Conservation (phyloP, 1,284 basidiomycete genomes). For the Bjerkandera adusta region DNA sequence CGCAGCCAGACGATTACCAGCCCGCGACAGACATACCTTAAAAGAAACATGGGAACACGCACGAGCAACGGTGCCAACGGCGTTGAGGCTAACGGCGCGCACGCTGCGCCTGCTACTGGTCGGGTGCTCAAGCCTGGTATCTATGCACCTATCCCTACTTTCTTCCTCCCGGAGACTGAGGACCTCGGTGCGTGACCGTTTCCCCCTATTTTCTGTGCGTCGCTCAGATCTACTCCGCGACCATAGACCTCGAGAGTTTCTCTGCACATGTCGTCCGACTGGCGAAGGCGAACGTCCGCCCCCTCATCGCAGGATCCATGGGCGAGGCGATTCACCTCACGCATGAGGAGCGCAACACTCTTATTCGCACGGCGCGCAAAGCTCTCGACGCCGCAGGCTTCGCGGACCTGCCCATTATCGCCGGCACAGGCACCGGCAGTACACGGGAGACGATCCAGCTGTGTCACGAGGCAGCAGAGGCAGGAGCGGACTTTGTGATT, state of each 20-base stretch:
- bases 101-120: constrained; percentile 44
- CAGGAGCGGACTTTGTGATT: constrained; percentile 82
- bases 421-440: constrained; percentile 79
- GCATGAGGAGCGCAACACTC: constrained; percentile 61
- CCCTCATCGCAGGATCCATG: constrained; percentile 82
- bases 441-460: constrained; percentile 79
- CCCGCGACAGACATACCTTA: not conserved
- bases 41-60: constrained; percentile 1
- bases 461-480: constrained; percentile 68
- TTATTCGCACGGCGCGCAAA: constrained; percentile 69
- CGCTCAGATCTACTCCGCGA: not conserved
- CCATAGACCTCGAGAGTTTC: constrained; percentile 68
- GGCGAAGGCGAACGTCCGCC: constrained; percentile 70
- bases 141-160: constrained; percentile 83
- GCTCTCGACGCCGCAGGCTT: constrained; percentile 70
- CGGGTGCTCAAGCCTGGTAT: constrained; percentile 56
- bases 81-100: too few relatives aligned
- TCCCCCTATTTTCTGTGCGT: not conserved
- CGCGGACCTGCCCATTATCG: constrained; percentile 63
- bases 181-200: constrained; percentile 63
- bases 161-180: constrained; percentile 73
- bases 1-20: not conserved
- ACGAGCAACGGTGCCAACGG: constrained; percentile 15
- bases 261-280: constrained; percentile 70
- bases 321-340: constrained; percentile 81